Evolutionary conservation across 148 eudicot genomes (phyloP).

Genomic region (Vaccinium vitisidaea): DNA sequence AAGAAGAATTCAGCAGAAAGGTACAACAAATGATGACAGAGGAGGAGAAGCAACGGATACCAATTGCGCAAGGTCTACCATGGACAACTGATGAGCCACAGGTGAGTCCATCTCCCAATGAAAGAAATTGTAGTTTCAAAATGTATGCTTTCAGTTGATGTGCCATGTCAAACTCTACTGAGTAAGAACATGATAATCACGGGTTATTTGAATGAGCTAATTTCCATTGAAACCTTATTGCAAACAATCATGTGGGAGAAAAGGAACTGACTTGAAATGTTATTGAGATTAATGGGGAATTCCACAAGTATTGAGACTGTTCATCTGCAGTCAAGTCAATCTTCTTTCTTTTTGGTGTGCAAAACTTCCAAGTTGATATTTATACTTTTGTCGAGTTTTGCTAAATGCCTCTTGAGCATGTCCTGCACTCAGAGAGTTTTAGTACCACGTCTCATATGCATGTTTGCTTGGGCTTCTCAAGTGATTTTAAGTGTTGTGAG

Average conservation of each 20-base stretch:
- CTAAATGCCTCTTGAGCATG: not conserved
- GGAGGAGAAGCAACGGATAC: slow-evolving; percentile 81
- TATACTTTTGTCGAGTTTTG: not conserved
- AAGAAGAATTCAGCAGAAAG: slow-evolving; percentile 79
- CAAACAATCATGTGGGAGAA: too few relatives aligned
- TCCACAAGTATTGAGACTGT: not conserved
- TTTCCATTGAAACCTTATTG: not conserved
- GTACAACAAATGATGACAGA: slow-evolving; percentile 64
- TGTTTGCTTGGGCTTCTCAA: not conserved
- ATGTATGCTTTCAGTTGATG: not conserved
- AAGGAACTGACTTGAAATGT: not conserved
- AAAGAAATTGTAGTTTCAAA: not conserved
- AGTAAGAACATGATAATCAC: not conserved
- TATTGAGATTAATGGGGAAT: not conserved
- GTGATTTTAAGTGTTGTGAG: not conserved
- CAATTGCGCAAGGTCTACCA: slow-evolving; percentile 91
- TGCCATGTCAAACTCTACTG: not conserved
- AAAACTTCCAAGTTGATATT: not conserved
- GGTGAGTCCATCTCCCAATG: slow-evolving; percentile 35
- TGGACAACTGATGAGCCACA: slow-evolving; percentile 95
- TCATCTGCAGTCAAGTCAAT: not conserved
- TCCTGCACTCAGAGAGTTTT: not conserved
- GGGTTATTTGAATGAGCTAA: not conserved
- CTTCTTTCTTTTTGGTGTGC: not conserved
- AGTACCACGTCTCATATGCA: not conserved